These are phyloP conservation scores for Linnemannia schmuckeri DNA, from an alignment of 192 early-diverging fungal species.

Conservation along the genomic window DNA sequence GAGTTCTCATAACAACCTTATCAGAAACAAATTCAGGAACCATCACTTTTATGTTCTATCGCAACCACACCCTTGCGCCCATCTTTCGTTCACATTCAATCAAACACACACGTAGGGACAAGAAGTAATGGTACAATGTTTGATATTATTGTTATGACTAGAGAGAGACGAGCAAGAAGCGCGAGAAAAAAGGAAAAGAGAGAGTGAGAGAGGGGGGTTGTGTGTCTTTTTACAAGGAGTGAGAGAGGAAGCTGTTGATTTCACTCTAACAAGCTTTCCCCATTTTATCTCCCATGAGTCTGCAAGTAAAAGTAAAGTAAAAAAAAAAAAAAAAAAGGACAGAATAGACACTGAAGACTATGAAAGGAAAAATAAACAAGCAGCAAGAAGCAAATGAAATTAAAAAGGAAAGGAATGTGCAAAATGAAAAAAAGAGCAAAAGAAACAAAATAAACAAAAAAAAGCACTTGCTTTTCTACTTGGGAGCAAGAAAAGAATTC, in stretches of 20 bases:
- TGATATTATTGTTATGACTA: slow-evolving; percentile 3
- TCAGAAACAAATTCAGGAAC: slow-evolving; percentile 4
- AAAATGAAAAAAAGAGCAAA: slow-evolving; percentile 11
- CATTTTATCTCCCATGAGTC: neutral
- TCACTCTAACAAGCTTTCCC: neutral
- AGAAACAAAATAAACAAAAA: neutral
- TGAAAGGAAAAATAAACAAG: slow-evolving; percentile 15
- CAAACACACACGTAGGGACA: too few relatives aligned
- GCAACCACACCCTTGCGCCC: too few relatives aligned
- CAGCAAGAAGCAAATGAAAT: slow-evolving; percentile 5
- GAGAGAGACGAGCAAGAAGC: neutral
- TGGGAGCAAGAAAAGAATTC: slow-evolving; percentile 1
- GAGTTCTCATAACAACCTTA: neutral
- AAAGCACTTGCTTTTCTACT: neutral
- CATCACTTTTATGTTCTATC: neutral
- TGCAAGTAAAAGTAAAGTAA: slow-evolving; percentile 2
- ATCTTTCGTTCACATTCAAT: too few relatives aligned
- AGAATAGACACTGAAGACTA: slow-evolving; percentile 7
- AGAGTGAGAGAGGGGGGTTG: neutral
- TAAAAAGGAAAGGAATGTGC: slow-evolving; percentile 17
- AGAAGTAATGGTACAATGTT: neutral
- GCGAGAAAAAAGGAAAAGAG: neutral
- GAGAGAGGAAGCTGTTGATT: neutral
- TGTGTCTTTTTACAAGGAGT: slow-evolving; percentile 3
- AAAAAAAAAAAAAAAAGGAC: neutral